Evolutionary conservation across 2,329 filamentous ascomycete genomes (phyloP).

Genomic region (Cladorrhinum sp.): DNA sequence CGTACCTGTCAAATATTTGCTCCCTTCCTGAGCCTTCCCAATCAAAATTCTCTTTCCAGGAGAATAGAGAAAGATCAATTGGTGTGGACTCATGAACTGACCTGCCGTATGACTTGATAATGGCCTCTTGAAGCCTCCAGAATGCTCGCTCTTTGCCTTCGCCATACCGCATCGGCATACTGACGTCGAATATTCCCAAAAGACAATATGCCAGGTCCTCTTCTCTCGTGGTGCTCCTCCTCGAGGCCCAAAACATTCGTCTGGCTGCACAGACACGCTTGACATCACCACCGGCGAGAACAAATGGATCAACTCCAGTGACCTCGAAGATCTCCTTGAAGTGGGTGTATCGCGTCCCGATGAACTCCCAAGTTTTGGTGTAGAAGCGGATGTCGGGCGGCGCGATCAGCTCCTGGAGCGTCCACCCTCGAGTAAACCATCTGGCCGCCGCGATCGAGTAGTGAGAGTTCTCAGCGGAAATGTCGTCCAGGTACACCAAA

Average conservation of each 20-base stretch:
- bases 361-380: background rate
- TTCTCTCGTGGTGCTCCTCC: background rate
- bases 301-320: background rate
- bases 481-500: constrained; percentile 10
- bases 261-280: background rate
- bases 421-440: background rate
- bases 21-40: background rate
- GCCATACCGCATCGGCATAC: background rate
- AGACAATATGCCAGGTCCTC: background rate
- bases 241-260: background rate
- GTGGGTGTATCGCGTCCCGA: background rate
- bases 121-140: background rate
- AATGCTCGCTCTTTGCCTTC: background rate
- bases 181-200: background rate
- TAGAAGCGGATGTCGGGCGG: background rate
- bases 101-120: background rate
- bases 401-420: background rate
- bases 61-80: background rate
- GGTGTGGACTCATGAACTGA: background rate
- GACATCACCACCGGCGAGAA: background rate
- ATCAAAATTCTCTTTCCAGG: background rate
- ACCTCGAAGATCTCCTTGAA: background rate
- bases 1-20: background rate
- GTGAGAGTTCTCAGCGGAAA: background rate
- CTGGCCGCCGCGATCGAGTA: background rate